Evolutionary conservation across 2,329 filamentous ascomycete species (phyloP), one percentile per base, ranked within the genome.

Genomic region (Curvularia hawaiiensis): DNA sequence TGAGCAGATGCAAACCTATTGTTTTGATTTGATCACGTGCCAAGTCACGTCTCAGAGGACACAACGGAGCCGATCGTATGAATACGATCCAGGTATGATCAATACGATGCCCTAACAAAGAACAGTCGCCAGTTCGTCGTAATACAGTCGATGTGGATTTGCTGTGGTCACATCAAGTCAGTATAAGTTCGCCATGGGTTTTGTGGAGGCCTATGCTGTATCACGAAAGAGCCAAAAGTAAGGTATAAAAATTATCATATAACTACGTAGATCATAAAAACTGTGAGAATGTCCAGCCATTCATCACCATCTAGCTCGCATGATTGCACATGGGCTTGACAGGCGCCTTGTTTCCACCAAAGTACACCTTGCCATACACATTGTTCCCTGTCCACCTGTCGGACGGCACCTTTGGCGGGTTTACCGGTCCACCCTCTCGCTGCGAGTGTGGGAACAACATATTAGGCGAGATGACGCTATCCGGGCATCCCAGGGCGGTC

Each of bases 341-440:
- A 5, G 73, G 75, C 8, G 69, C 63, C 9, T 56, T 16, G 6
- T 22, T 38, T 9, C 54, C 50, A 16, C 50, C 50, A 31, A 75
- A 75, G 60, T 77, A 77, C 4, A 68, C 63, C 62, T 75, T 72
- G 62, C 71, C 65, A 59, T 75, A 77, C 1, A 74, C 70, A 50
- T 77, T 75, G 57, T 75, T 69, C 6, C 75, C 73, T 26, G 68
- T 68, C 38, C 72, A 72, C 12, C 59, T 43, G 20, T 62, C 59
- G 22, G 64, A 63, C 22, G 53, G 59, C 6, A 63, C 61, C 16
- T 64, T 63, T 22, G 71, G 70, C 24, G 65, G 61, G 12, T 63
- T 68, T 8, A 66, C 20, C 1, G 74, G 75, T 0, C 75, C 74
- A 50, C 75, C 74, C 1, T 63, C 54, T 12, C 61, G 55, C 11